A percentile compares a stretch with the other conserved stretches of the same genome.
Conservation (phyloP, 2,329 filamentous ascomycete species). For the Botrytis elliptica region DNA sequence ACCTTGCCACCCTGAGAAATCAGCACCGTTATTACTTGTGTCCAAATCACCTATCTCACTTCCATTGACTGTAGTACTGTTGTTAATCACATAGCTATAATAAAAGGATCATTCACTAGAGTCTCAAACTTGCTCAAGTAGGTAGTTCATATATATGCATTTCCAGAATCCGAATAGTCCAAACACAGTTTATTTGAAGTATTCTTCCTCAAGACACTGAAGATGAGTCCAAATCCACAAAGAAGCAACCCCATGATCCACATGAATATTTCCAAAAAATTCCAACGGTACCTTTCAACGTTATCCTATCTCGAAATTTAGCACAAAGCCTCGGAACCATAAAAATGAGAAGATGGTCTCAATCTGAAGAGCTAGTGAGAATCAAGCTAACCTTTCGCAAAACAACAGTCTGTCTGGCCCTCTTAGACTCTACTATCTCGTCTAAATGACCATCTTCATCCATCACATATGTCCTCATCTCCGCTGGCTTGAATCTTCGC, state of each 20-base stretch:
- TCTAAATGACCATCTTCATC: not conserved
- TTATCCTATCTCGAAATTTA: not conserved
- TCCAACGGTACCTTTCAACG: not conserved
- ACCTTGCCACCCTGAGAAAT: not conserved
- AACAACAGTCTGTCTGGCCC: not conserved
- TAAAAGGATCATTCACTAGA: not conserved
- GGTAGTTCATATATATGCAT: not conserved
- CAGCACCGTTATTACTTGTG: not conserved
- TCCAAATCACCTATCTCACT: not conserved
- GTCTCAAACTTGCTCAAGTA: not conserved
- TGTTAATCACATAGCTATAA: too few species aligned
- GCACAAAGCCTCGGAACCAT: not conserved
- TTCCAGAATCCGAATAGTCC: not conserved
- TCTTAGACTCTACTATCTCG: not conserved
- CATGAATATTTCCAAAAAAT: not conserved
- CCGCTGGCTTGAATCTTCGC: not conserved
- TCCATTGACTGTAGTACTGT: too few species aligned
- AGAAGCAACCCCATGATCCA: not conserved
- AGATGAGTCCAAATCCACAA: not conserved
- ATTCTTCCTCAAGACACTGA: not conserved
- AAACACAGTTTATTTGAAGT: not conserved
- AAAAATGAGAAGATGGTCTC: not conserved
- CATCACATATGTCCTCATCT: not conserved
- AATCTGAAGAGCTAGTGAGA: not conserved
- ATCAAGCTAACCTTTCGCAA: constrained; percentile 5